Evolutionary conservation across 2,329 filamentous ascomycete genomes (phyloP).

Genomic region (Penicillium sp.): DNA sequence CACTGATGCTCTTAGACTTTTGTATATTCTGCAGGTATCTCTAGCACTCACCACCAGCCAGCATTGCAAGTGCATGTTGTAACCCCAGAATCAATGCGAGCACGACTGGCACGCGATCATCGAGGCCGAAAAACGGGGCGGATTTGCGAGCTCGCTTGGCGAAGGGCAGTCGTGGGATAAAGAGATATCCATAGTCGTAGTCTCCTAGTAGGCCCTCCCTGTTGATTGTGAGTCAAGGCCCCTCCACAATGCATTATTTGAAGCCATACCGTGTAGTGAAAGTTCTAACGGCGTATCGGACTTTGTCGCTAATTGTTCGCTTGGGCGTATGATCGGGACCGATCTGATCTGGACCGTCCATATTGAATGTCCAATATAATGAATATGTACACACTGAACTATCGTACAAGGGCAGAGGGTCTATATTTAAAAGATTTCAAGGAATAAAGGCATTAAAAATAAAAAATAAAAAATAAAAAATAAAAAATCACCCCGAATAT

Average conservation of each 20-base stretch:
- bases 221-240: background rate
- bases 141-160: conserved; percentile 53
- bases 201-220: conserved; percentile 68
- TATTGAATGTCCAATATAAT: conserved; percentile 8
- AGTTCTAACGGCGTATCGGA: conserved; percentile 28
- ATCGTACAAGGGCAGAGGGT: background rate
- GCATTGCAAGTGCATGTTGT: conserved; percentile 62
- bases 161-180: conserved; percentile 73
- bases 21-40: too few species aligned
- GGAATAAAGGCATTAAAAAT: background rate
- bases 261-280: conserved; percentile 36
- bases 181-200: conserved; percentile 86
- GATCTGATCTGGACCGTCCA: conserved; percentile 38
- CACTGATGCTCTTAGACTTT: conserved; percentile 27
- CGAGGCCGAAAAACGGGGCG: conserved; percentile 62
- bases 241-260: background rate
- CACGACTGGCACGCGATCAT: conserved; percentile 60
- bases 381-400: background rate
- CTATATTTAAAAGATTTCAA: background rate
- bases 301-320: conserved; percentile 29
- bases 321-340: conserved; percentile 35
- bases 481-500: background rate
- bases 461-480: too few species aligned
- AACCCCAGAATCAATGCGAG: conserved; percentile 59
- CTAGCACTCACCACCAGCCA: conserved; percentile 40